These are phyloP conservation scores for Naganishia vishniacii DNA, from an alignment of 768 basidiomycete species.

Conservation along the genomic window DNA sequence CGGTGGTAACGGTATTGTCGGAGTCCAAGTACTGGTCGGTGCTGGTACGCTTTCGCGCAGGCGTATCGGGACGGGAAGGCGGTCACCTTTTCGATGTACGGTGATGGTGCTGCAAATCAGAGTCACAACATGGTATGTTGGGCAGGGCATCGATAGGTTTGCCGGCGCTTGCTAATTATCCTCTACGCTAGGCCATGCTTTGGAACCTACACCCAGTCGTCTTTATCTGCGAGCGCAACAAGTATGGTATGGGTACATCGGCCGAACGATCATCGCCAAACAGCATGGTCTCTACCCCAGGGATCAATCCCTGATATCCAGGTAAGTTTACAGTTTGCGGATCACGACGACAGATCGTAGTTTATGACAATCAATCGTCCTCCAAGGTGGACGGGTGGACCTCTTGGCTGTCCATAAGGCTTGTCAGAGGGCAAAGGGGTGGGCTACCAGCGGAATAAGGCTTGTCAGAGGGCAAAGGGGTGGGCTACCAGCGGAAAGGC, in stretches of 20 bases:
- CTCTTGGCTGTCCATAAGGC: slow-evolving; percentile 82
- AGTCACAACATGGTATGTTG: slow-evolving; percentile 90
- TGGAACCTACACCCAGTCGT: slow-evolving; percentile 92
- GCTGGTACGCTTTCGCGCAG: slow-evolving; percentile 87
- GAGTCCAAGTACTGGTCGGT: slow-evolving; percentile 93
- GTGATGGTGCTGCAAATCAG: slow-evolving; percentile 97
- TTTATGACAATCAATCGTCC: background rate
- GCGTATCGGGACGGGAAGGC: slow-evolving; percentile 70
- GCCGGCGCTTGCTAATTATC: background rate
- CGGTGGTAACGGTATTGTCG: slow-evolving; percentile 97
- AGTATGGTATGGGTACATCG: slow-evolving; percentile 98
- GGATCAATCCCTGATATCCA: slow-evolving; percentile 98
- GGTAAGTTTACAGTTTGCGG: slow-evolving; percentile 50
- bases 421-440: no score
- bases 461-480: slow-evolving; percentile 75
- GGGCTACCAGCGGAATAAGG: no score
- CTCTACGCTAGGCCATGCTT: slow-evolving; percentile 66
- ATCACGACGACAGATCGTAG: no score
- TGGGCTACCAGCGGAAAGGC: slow-evolving; percentile 84
- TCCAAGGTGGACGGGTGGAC: slow-evolving; percentile 92
- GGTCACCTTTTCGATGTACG: slow-evolving; percentile 89
- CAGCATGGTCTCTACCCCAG: slow-evolving; percentile 91
- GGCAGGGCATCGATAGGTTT: background rate
- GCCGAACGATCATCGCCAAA: slow-evolving; percentile 88
- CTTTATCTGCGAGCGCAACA: slow-evolving; percentile 98